Conservation (phyloP, 352 stramenopile species). For the Phytopythium vexans region DNA sequence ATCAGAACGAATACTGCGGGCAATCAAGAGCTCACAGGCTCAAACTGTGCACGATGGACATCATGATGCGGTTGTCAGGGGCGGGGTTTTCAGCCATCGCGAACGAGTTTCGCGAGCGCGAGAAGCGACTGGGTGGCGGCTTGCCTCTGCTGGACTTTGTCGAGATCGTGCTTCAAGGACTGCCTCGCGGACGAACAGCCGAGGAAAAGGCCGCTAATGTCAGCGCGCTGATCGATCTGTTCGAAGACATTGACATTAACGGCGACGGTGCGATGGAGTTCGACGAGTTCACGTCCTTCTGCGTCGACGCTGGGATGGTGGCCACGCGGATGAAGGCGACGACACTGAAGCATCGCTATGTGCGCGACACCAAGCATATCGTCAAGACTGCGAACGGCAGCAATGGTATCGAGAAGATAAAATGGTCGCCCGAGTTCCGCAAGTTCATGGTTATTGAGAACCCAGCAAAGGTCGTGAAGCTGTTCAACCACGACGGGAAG, state of each 20-base stretch:
- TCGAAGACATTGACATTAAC: constrained; percentile 88
- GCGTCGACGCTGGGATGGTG: constrained; percentile 82
- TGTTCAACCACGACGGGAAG: constrained; percentile 54
- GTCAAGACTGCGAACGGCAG: constrained; percentile 60
- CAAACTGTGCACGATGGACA: constrained; percentile 41
- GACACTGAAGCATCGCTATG: constrained; percentile 70
- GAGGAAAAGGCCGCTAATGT: constrained; percentile 55
- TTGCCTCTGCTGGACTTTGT: constrained; percentile 75
- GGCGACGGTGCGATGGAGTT: constrained; percentile 84
- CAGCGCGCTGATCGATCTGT: constrained; percentile 67
- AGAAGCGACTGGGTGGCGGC: constrained; percentile 50
- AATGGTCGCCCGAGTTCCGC: constrained; percentile 62
- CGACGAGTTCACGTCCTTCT: constrained; percentile 86
- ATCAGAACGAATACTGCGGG: too few relatives aligned
- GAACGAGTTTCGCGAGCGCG: constrained; percentile 69
- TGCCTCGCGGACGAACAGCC: constrained; percentile 35
- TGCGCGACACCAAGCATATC: constrained; percentile 46
- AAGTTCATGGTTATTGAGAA: constrained; percentile 68
- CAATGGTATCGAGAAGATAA: constrained; percentile 58
- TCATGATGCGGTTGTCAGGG: constrained; percentile 81
- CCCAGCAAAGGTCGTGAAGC: constrained; percentile 57
- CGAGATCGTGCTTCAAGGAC: constrained; percentile 66
- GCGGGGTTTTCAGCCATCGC: constrained; percentile 72
- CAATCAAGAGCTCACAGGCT: too few relatives aligned
- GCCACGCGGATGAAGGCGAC: constrained; percentile 41